Percentiles rank a stretch among this genome's conserved stretches.
phyloP scores from a whole-genome alignment of 176 grass and related monocot genomes.

The Phyllostachys edulis region DNA sequence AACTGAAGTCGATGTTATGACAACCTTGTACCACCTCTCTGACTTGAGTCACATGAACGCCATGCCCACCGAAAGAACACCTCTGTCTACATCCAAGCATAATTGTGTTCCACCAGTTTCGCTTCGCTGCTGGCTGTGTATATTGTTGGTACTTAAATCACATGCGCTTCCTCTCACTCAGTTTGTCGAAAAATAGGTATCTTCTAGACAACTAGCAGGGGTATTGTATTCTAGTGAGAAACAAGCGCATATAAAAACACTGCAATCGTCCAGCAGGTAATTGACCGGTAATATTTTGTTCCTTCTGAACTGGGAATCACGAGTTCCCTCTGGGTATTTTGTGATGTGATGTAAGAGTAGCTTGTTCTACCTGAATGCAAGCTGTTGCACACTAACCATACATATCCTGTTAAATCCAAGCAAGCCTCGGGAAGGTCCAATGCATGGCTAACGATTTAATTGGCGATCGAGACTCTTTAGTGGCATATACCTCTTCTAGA shows the following conservation, averaged over 20 bases:
- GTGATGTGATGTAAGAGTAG: not conserved
- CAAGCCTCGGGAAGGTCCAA: not conserved
- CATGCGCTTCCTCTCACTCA: not conserved
- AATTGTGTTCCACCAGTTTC: not conserved
- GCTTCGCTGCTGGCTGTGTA: not conserved
- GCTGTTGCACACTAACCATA: not conserved
- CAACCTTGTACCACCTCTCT: not conserved
- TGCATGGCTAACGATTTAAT: not conserved
- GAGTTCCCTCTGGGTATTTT: not conserved
- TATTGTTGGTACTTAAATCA: not conserved
- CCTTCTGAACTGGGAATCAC: not conserved
- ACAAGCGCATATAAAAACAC: not conserved
- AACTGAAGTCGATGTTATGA: too few species aligned
- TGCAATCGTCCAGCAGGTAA: not conserved
- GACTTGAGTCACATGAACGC: constrained; percentile 32
- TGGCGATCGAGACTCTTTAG: too few species aligned
- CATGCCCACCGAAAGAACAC: not conserved
- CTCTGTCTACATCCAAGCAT: not conserved
- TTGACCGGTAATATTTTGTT: not conserved
- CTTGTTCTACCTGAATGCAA: not conserved
- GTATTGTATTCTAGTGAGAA: not conserved
- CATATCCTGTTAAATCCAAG: not conserved
- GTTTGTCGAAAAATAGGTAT: not conserved
- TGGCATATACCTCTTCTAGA: too few species aligned
- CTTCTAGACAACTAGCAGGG: not conserved